These are phyloP conservation scores for Dispira simplex DNA, from an alignment of 192 early-diverging fungal species.

Conservation along the genomic window DNA sequence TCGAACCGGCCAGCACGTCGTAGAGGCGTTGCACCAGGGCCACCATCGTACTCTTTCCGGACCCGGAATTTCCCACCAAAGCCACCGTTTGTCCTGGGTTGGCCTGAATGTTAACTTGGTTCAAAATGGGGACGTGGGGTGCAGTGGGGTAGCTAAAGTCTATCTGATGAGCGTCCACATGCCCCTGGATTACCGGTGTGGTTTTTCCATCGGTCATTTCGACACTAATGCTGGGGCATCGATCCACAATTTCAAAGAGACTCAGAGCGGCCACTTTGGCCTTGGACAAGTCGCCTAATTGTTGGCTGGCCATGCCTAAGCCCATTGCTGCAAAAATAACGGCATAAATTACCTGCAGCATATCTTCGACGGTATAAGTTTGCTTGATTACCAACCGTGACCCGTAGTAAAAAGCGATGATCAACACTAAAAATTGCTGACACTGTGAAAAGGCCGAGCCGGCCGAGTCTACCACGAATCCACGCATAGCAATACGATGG, in stretches of 20 bases:
- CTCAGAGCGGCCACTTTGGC: conserved; percentile 34
- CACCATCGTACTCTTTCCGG: conserved; percentile 49
- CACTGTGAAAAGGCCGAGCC: conserved; percentile 37
- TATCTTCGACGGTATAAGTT: conserved; percentile 24
- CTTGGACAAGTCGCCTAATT: conserved; percentile 38
- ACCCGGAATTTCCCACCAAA: conserved; percentile 63
- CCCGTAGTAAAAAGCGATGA: conserved; percentile 38
- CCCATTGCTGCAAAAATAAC: conserved; percentile 39
- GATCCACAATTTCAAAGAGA: conserved; percentile 31
- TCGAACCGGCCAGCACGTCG: conserved; percentile 24
- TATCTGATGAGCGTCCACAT: conserved; percentile 19
- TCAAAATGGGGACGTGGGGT: conserved; percentile 30
- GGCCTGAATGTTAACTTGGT: conserved; percentile 35
- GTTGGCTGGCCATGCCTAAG: conserved; percentile 30
- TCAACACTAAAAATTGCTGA: conserved; percentile 33
- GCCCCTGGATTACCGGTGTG: conserved; percentile 18
- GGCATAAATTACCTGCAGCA: conserved; percentile 28
- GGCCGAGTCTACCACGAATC: conserved; percentile 22
- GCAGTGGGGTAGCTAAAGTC: background rate
- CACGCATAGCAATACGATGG: conserved; percentile 23
- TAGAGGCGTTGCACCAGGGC: conserved; percentile 41
- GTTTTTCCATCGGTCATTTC: conserved; percentile 17
- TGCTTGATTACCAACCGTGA: conserved; percentile 30
- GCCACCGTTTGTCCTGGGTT: conserved; percentile 52
- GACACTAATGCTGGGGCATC: conserved; percentile 28